Percentiles rank a stretch among this genome's conserved stretches.
phyloP scores from a whole-genome alignment of 1,284 basidiomycete genomes.

The Cryptococcus deneoformans region DNA sequence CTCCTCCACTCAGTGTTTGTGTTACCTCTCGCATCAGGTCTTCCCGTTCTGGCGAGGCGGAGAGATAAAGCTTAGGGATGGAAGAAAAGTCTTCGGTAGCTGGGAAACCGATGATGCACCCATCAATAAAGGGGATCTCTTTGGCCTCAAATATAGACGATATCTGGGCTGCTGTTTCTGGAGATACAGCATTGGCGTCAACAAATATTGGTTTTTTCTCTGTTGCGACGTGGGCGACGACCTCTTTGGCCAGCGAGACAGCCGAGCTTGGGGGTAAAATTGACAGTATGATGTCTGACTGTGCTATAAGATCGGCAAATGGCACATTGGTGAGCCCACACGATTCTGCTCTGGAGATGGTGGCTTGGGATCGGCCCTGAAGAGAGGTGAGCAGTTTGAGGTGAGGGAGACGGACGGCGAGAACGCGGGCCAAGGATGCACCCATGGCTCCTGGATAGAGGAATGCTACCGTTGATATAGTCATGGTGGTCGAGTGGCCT shows the following conservation, averaged over 20 bases:
- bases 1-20: conserved; percentile 4
- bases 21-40: conserved; percentile 1
- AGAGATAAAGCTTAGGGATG: conserved; percentile 18
- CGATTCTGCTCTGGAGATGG: conserved; percentile 2
- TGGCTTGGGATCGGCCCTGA: conserved; percentile 5
- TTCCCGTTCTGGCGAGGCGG: conserved; percentile 1
- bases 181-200: conserved; percentile 22
- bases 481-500: neutral
- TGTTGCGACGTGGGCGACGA: neutral
- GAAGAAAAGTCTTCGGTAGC: neutral
- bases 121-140: conserved; percentile 14
- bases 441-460: conserved; percentile 26
- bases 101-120: conserved; percentile 17
- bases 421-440: conserved; percentile 14
- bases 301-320: conserved; percentile 4
- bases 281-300: conserved; percentile 18
- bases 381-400: conserved; percentile 13
- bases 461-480: conserved; percentile 13
- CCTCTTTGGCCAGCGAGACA: conserved; percentile 7
- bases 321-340: conserved; percentile 10
- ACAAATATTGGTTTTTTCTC: conserved; percentile 10
- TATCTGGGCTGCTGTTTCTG: conserved; percentile 7
- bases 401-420: conserved; percentile 12
- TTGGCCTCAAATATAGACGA: conserved; percentile 1
- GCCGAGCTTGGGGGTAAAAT: conserved; percentile 21